These are phyloP conservation scores for Effrenium voratum DNA, from an alignment of 73 alveolate genomes.

Conservation along the genomic window DNA sequence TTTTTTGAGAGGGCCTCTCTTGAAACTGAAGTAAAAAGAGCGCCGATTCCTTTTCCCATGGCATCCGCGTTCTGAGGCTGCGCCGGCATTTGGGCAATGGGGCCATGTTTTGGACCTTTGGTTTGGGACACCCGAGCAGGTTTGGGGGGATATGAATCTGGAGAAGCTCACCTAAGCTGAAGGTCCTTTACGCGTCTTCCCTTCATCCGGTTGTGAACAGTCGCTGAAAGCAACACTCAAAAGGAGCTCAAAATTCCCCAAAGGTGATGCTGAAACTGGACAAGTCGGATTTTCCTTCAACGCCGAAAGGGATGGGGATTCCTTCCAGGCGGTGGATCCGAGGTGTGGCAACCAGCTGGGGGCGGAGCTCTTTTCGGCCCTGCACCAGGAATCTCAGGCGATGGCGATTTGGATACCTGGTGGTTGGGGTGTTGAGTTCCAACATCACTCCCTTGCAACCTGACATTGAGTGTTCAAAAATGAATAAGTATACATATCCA, in stretches of 20 bases:
- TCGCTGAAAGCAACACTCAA: not conserved
- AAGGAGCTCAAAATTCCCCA: not conserved
- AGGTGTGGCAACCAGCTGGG: slow-evolving; percentile 89
- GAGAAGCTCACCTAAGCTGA: not conserved
- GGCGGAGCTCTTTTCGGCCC: slow-evolving; percentile 36
- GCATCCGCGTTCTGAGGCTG: not conserved
- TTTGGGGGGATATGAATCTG: not conserved
- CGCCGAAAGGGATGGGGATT: no score
- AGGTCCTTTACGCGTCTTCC: not conserved
- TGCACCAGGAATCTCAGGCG: slow-evolving; percentile 32
- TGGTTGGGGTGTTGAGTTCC: no score
- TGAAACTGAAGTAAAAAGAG: no score
- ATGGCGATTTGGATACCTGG: no score
- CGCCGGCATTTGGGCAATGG: not conserved
- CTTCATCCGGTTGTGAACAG: not conserved
- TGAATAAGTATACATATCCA: no score
- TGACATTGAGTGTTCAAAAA: no score
- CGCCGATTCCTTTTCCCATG: not conserved
- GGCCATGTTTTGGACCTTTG: no score
- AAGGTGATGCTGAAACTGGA: not conserved
- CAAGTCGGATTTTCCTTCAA: not conserved
- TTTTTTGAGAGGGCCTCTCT: not conserved
- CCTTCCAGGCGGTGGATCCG: not conserved
- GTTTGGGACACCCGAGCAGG: no score
- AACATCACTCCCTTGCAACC: no score